A percentile compares a stretch with the other conserved stretches of the same genome.
Evolutionary conservation across 73 alveolate genomes (phyloP).

Genomic region (Tetrahymena thermophila): DNA sequence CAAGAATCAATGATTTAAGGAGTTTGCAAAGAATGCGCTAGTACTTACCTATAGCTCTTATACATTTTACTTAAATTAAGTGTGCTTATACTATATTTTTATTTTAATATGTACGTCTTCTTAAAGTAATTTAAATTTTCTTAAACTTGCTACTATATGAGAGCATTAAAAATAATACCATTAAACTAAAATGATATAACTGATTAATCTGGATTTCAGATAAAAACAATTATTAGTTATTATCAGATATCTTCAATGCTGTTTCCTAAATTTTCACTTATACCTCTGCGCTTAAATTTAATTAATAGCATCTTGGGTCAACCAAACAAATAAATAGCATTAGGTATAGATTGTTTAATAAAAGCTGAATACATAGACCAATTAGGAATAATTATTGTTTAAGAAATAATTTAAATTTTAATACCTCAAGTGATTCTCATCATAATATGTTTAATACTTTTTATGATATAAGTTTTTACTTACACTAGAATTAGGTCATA

Average conservation of each 20-base stretch:
- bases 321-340: neutral
- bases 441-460: too few relatives aligned
- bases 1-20: neutral
- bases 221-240: too few relatives aligned
- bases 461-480: neutral
- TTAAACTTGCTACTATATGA: neutral
- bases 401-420: neutral
- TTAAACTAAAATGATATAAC: neutral
- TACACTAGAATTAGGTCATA: neutral
- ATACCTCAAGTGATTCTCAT: neutral
- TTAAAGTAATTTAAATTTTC: neutral
- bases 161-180: neutral
- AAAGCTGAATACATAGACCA: neutral
- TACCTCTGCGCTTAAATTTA: neutral
- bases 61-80: neutral
- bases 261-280: neutral
- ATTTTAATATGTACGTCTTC: neutral
- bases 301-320: neutral
- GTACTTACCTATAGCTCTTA: too few relatives aligned
- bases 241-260: neutral
- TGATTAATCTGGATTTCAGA: neutral
- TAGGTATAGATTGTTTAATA: neutral
- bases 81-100: too few relatives aligned
- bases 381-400: neutral
- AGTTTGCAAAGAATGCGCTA: neutral